phyloP scores from a whole-genome alignment of 345 rosid species.

The Mangifera indica region DNA sequence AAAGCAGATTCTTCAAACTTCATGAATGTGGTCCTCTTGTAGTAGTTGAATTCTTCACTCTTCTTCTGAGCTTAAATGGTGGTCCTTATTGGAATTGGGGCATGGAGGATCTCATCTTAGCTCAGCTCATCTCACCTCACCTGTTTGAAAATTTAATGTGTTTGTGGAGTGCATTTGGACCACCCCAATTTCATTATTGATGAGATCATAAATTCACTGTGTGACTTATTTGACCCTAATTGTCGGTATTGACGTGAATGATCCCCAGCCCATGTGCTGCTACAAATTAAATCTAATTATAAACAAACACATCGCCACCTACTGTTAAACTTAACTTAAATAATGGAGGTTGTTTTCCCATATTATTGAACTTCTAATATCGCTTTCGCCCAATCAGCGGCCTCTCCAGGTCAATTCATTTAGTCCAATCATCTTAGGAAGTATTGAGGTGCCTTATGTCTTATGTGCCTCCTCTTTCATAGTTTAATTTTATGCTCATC shows the following conservation, averaged over 20 bases:
- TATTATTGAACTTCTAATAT: not conserved
- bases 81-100: not conserved
- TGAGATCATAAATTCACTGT: not conserved
- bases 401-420: not conserved
- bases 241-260: not conserved
- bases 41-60: not conserved
- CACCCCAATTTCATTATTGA: not conserved
- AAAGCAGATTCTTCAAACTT: not conserved
- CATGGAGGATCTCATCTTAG: no score
- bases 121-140: not conserved
- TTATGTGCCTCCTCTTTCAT: slow-evolving; percentile 6
- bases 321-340: no score
- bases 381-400: not conserved
- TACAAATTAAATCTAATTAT: no score
- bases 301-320: no score
- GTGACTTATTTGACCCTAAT: not conserved
- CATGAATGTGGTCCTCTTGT: not conserved
- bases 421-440: slow-evolving; percentile 18
- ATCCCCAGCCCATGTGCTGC: not conserved
- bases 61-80: not conserved
- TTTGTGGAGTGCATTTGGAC: not conserved
- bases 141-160: no score
- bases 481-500: slow-evolving; percentile 8
- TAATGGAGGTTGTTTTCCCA: not conserved
- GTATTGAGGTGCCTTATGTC: slow-evolving; percentile 16